Conservation (phyloP, 345 rosid species). For the Moricandia arvensis region DNA sequence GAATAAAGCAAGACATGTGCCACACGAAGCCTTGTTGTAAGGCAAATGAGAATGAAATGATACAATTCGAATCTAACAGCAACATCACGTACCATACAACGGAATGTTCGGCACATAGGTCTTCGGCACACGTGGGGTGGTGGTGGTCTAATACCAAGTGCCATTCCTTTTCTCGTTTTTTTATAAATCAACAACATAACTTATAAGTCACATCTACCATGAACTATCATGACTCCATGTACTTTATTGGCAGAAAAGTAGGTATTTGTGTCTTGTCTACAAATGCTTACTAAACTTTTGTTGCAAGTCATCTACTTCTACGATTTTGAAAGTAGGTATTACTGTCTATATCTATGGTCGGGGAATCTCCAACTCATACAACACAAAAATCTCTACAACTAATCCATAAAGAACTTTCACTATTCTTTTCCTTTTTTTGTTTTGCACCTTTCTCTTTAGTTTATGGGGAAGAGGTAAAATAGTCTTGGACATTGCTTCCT, state of each 20-base stretch:
- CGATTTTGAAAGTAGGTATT: neutral
- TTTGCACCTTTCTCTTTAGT: slow-evolving; percentile 12
- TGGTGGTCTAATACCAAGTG: neutral
- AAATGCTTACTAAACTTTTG: neutral
- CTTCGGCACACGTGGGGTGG: slow-evolving; percentile 23
- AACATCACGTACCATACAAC: slow-evolving; percentile 18
- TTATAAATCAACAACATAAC: neutral
- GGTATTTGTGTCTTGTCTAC: slow-evolving; percentile 15
- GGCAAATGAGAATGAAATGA: slow-evolving; percentile 14
- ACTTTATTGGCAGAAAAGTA: slow-evolving; percentile 27
- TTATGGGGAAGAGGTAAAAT: slow-evolving; percentile 1
- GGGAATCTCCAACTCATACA: slow-evolving; percentile 8
- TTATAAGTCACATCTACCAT: slow-evolving; percentile 13
- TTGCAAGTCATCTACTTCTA: neutral
- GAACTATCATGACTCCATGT: neutral
- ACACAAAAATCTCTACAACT: slow-evolving; percentile 13
- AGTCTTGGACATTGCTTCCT: slow-evolving; percentile 1
- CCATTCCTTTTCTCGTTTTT: neutral
- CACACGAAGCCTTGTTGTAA: slow-evolving; percentile 27
- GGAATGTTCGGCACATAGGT: slow-evolving; percentile 34
- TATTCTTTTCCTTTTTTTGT: slow-evolving; percentile 4
- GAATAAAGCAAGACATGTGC: slow-evolving; percentile 31
- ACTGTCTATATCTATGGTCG: neutral
- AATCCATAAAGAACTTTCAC: slow-evolving; percentile 30
- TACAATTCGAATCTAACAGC: slow-evolving; percentile 16